Evolutionary conservation across 257 asterid genomes (phyloP).

Genomic region (Solanum sparsipilum): DNA sequence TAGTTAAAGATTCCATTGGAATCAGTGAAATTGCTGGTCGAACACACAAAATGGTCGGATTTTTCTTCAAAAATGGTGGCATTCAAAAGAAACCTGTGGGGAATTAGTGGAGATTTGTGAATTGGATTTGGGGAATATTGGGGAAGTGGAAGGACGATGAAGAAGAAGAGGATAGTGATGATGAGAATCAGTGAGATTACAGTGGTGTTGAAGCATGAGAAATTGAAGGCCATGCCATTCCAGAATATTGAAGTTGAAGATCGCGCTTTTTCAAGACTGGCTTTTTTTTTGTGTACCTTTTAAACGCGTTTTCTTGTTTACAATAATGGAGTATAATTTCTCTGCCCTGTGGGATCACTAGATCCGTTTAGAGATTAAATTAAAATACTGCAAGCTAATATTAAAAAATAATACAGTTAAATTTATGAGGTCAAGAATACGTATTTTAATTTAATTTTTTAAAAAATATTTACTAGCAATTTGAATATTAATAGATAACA

Average conservation of each 20-base stretch:
- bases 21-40: constrained; percentile 16
- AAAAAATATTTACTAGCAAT: neutral
- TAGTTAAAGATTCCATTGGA: constrained; percentile 60
- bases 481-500: neutral
- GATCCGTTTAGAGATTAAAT: neutral
- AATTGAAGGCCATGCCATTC: constrained; percentile 79
- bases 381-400: neutral
- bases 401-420: neutral
- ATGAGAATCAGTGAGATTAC: constrained; percentile 34
- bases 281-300: neutral
- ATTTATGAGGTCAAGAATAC: neutral
- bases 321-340: neutral
- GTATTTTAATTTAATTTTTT: too few species aligned
- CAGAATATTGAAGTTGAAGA: neutral
- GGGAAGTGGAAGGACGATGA: constrained; percentile 16
- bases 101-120: neutral
- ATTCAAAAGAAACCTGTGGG: constrained; percentile 18
- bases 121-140: constrained; percentile 10
- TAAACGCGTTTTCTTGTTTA: neutral
- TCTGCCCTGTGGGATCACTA: neutral
- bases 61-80: neutral
- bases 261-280: neutral
- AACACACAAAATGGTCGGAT: constrained; percentile 22
- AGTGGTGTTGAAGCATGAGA: constrained; percentile 19
- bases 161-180: constrained; percentile 35